These are phyloP conservation scores for Ophiostoma ips DNA, from an alignment of 2,329 filamentous ascomycete genomes.

Conservation along the genomic window DNA sequence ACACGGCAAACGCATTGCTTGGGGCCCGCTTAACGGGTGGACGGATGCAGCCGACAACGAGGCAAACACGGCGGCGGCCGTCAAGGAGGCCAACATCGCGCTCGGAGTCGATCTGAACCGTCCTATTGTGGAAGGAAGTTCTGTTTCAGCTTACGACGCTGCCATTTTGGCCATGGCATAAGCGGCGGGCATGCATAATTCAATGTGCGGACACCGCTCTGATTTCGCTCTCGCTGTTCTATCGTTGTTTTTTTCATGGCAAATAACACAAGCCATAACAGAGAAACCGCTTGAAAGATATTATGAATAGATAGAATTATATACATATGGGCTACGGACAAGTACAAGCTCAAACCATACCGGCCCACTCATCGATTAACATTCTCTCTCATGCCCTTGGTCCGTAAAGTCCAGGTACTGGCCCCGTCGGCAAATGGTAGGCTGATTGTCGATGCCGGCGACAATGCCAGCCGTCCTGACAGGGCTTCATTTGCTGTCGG, in stretches of 20 bases:
- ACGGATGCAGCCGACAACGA: conserved; percentile 15
- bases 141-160: not conserved
- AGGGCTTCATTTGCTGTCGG: too few relatives aligned
- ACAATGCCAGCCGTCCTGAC: too few relatives aligned
- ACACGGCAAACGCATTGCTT: conserved; percentile 41
- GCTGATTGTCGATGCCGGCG: conserved; percentile 2
- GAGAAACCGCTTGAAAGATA: too few relatives aligned
- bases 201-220: too few relatives aligned
- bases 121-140: not conserved
- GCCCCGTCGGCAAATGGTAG: conserved; percentile 34
- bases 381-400: conserved; percentile 42
- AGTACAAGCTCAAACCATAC: not conserved
- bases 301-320: not conserved
- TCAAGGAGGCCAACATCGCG: not conserved
- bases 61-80: not conserved
- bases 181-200: too few relatives aligned
- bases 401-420: conserved; percentile 36
- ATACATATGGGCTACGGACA: not conserved
- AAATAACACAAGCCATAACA: too few relatives aligned
- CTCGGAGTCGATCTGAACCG: not conserved
- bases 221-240: too few relatives aligned
- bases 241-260: too few relatives aligned
- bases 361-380: not conserved
- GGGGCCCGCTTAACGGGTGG: conserved; percentile 57
- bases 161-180: not conserved